Evolutionary conservation across 805 yeast species (phyloP).

Genomic region (Tetrapisispora taiwanensis): DNA sequence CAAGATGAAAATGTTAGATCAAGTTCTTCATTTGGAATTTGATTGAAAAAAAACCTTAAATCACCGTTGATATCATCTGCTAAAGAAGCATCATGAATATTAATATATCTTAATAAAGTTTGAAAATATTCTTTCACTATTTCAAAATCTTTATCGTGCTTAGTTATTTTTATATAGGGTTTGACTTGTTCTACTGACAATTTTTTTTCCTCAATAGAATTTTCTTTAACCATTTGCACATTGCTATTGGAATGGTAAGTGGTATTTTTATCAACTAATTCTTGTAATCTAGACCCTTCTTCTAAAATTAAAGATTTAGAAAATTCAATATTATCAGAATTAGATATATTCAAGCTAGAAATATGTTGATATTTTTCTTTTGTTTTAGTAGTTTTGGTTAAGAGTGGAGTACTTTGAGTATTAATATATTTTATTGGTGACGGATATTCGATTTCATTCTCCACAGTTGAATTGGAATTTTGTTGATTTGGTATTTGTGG

Average conservation of each 20-base stretch:
- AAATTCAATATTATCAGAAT: neutral
- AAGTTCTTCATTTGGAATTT: slow-evolving; percentile 61
- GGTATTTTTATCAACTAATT: no score
- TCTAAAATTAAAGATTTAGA: neutral
- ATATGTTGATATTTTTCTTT: neutral
- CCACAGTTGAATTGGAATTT: neutral
- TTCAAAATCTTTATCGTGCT: slow-evolving; percentile 1
- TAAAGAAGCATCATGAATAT: slow-evolving; percentile 18
- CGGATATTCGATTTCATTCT: neutral
- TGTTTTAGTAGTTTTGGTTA: neutral
- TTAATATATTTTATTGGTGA: neutral
- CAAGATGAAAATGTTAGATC: slow-evolving; percentile 63
- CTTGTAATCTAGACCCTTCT: neutral
- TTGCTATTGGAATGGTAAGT: neutral
- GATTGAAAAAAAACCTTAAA: slow-evolving; percentile 50
- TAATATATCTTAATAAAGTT: slow-evolving; percentile 19
- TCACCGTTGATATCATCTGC: slow-evolving; percentile 56
- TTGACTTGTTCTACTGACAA: no score
- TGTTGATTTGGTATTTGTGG: neutral
- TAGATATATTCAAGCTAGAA: neutral
- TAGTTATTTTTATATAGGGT: neutral
- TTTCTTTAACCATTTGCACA: neutral
- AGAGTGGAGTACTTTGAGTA: slow-evolving; percentile 1
- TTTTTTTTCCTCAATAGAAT: neutral
- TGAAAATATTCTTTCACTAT: slow-evolving; percentile 19